Percentiles rank a stretch among this genome's conserved stretches.
These are phyloP conservation scores for Aspergillus puulaauensis DNA, from an alignment of 2,329 filamentous ascomycete genomes.

Conservation along the genomic window DNA sequence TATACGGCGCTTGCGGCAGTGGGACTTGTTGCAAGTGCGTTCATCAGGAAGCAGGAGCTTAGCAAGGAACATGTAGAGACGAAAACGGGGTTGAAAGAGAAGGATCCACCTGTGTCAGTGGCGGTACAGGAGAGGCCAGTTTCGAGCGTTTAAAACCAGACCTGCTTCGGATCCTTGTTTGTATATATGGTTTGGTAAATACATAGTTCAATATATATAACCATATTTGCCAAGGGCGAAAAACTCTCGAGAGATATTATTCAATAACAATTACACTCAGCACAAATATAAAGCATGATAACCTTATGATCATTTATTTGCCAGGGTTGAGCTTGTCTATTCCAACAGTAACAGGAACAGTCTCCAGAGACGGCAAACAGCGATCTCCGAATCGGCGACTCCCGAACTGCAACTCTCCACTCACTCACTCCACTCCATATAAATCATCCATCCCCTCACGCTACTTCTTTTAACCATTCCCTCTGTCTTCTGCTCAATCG, in stretches of 20 bases:
- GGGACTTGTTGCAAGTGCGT: conserved; percentile 32
- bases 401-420: conserved; percentile 1
- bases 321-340: neutral
- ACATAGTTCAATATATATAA: neutral
- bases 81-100: conserved; percentile 22
- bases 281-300: neutral
- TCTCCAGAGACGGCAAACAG: too few relatives aligned
- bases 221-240: too few relatives aligned
- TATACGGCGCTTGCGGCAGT: conserved; percentile 32
- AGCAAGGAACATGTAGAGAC: conserved; percentile 23
- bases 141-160: neutral
- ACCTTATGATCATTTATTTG: neutral
- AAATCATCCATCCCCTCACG: neutral
- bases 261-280: neutral
- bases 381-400: neutral
- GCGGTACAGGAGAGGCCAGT: neutral
- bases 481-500: neutral
- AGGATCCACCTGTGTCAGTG: neutral
- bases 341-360: too few relatives aligned
- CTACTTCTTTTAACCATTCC: neutral
- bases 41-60: conserved; percentile 23
- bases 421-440: neutral
- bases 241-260: too few relatives aligned
- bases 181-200: neutral
- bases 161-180: neutral